Base-by-base conservation (phyloP, 805 yeast genomes). In the Ascoidea rubescens region DNA sequence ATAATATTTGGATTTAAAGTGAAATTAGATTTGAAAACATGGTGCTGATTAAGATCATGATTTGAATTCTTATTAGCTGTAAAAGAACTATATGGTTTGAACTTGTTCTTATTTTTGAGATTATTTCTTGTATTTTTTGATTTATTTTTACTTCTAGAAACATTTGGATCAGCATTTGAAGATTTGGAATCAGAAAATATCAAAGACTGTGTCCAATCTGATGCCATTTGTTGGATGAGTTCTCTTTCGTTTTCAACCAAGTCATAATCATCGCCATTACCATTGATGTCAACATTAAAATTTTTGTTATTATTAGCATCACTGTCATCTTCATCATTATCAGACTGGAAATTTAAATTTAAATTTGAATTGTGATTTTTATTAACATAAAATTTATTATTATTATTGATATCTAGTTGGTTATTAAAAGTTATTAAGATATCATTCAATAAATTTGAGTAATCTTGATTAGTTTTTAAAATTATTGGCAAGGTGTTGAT, bases 311-410 rank as follows among this genome's bases (percentile, higher is more conserved):
- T 21, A 21, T 21, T 21, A 3, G 28, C 28, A 21, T 67, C 71
- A 2, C 67, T 75, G 1, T 70, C 74, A 1, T 72, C 77, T 0
- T 70, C 77, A 8, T 71, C 78, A 3, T 21, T 21, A 21, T 21
- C 28, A 21, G 28, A 21, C 28, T 21, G 28, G 28, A 21, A 21
- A 21, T 21, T 21, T 21, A 21, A 21, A 21, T 21, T 37, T 37
- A 37, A 4, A 37, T 10, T 37, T 37, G 14, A 10, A 37, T 37
- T 14, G 14, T 37, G 8, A 37, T 37, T 37, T 10, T 14, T 37
- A 37, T 37, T 14, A 37, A 10, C 8, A 37, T 14, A 10, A 10
- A 37, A 37, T 37, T 37, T 8, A 37, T 37, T 48, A 16, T 32
- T 33, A 10, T n/a, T 17, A 12, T 37, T 37, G 2, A 21, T 48